These are phyloP conservation scores for Candida cerambycidarum DNA, from an alignment of 805 yeast genomes.

Conservation along the genomic window DNA sequence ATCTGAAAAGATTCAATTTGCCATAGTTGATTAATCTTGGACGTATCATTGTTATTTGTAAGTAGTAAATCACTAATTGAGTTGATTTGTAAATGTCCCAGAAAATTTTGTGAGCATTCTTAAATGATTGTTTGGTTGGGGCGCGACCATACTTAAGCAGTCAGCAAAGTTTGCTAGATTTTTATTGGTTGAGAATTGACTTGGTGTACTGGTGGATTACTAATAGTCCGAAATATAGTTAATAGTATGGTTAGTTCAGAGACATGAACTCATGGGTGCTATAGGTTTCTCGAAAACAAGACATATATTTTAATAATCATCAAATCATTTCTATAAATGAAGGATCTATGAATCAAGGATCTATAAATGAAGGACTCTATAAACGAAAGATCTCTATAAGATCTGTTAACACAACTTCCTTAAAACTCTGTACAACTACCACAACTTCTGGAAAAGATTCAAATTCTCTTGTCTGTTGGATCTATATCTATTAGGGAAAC, in stretches of 20 bases:
- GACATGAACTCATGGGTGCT: no score
- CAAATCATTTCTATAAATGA: no score
- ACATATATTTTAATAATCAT: no score
- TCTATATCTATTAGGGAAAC: slow-evolving; percentile 16
- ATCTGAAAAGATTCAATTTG: slow-evolving; percentile 5
- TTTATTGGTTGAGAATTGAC: slow-evolving; percentile 14
- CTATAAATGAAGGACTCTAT: no score
- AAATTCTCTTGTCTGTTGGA: slow-evolving; percentile 2
- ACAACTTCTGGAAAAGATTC: slow-evolving; percentile 15
- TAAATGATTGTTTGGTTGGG: slow-evolving; percentile 1
- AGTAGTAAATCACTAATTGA: neutral
- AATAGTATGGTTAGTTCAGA: no score
- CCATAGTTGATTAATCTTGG: slow-evolving; percentile 7
- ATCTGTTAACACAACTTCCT: no score
- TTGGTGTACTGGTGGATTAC: no score
- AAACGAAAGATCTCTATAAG: no score
- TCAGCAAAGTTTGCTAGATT: slow-evolving; percentile 14
- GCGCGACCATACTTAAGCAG: slow-evolving; percentile 9
- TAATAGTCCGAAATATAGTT: no score
- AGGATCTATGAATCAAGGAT: no score
- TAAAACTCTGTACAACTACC: no score
- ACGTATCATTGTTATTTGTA: slow-evolving; percentile 8
- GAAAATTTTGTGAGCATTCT: neutral
- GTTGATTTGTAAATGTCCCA: neutral
- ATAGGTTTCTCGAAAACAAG: no score